Percentiles rank a stretch among this genome's conserved stretches.
phyloP scores from a whole-genome alignment of 1,139 yeast species.

The Hemisphaericaspora lyxosophila region DNA sequence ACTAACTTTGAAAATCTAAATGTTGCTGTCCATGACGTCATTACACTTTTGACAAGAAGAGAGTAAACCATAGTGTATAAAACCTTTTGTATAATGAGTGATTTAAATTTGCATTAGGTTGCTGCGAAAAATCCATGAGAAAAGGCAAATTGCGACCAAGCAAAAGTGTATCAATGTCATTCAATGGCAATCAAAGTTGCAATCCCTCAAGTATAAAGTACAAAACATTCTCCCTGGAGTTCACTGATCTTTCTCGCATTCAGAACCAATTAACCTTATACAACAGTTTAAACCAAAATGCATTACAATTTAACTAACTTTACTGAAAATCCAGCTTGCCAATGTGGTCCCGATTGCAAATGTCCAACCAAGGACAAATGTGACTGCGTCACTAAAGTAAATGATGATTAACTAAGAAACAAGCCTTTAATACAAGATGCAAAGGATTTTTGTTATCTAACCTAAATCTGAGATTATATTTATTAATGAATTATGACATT shows the following conservation, averaged over 20 bases:
- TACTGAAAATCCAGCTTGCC: background rate
- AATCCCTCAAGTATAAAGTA: background rate
- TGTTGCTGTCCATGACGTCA: too few relatives aligned
- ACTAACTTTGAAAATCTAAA: too few relatives aligned
- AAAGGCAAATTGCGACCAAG: background rate
- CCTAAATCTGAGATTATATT: background rate
- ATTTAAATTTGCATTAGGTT: background rate
- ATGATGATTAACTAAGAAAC: background rate
- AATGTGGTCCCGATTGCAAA: conserved; percentile 1
- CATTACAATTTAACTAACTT: background rate
- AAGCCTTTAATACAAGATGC: background rate
- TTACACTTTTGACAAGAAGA: too few relatives aligned
- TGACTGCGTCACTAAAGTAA: background rate
- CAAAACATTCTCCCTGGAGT: background rate
- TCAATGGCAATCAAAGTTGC: background rate
- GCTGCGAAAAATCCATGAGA: background rate
- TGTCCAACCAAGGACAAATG: background rate
- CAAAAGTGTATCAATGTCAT: background rate
- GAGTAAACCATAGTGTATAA: too few relatives aligned
- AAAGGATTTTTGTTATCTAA: background rate
- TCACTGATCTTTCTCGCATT: too few relatives aligned
- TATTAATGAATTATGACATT: too few relatives aligned
- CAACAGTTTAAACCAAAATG: background rate
- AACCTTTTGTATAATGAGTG: too few relatives aligned
- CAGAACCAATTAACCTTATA: background rate